Conservation (phyloP, 495 filamentous ascomycete species). For the Penicillium odoratum region DNA sequence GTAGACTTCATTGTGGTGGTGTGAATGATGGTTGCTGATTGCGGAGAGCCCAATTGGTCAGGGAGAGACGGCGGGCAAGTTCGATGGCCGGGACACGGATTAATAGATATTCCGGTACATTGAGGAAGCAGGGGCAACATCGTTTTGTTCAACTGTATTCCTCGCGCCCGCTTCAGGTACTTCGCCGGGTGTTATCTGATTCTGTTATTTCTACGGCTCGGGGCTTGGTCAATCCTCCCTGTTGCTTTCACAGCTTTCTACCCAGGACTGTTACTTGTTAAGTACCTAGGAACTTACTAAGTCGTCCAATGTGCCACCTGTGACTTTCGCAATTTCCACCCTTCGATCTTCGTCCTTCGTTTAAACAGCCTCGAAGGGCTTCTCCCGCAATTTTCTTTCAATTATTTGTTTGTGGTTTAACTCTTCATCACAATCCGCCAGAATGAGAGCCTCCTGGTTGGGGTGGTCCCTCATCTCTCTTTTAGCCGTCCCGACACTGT, state of each 20-base stretch:
- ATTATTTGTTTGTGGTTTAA: constrained; percentile 10
- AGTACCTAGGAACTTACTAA: too few relatives aligned
- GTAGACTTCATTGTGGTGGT: constrained; percentile 64
- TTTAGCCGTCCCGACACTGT: constrained; percentile 39
- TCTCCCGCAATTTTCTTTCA: constrained; percentile 10
- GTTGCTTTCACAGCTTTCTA: constrained; percentile 11
- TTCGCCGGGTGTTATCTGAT: constrained; percentile 3
- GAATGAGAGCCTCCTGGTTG: constrained; percentile 43
- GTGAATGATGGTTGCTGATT: constrained; percentile 10
- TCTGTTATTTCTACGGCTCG: constrained; percentile 20
- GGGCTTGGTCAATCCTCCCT: constrained; percentile 25
- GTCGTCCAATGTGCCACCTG: constrained; percentile 39
- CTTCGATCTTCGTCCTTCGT: constrained; percentile 28
- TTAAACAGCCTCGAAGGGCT: constrained; percentile 8
- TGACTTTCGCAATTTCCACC: constrained; percentile 26
- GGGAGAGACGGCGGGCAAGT: constrained; percentile 26
- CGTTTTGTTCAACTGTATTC: constrained; percentile 13
- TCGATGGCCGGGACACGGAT: constrained; percentile 41
- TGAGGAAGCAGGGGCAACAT: constrained; percentile 22
- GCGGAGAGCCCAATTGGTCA: constrained; percentile 16
- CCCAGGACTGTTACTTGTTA: too few relatives aligned
- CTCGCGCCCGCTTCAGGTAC: constrained; percentile 6
- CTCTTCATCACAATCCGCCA: constrained; percentile 24
- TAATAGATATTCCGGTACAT: constrained; percentile 31
- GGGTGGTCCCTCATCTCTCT: constrained; percentile 45